Conservation (phyloP, 805 yeast genomes). For the Saccharomyces eubayanus region DNA sequence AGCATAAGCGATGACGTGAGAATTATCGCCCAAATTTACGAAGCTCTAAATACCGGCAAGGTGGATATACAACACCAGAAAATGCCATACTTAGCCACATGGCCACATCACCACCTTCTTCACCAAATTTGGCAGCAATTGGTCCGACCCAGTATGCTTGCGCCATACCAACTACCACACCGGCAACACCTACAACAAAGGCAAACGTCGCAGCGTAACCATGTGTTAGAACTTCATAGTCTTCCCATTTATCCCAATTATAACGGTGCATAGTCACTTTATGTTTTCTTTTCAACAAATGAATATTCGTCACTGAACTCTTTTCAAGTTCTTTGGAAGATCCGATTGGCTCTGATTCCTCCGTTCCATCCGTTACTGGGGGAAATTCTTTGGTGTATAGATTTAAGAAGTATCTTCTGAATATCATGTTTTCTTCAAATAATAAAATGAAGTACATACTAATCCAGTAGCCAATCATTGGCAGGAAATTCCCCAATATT, state of each 20-base stretch:
- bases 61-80: slow-evolving; percentile 56
- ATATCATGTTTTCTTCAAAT: slow-evolving; percentile 63
- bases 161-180: slow-evolving; percentile 81
- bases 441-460: slow-evolving; percentile 68
- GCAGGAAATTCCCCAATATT: slow-evolving; percentile 72
- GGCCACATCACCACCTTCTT: slow-evolving; percentile 70
- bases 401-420: slow-evolving; percentile 44
- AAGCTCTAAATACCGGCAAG: slow-evolving; percentile 56
- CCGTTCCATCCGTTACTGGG: slow-evolving; percentile 3
- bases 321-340: slow-evolving; percentile 9
- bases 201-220: slow-evolving; percentile 66
- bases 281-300: slow-evolving; percentile 14
- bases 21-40: slow-evolving; percentile 41
- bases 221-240: slow-evolving; percentile 47
- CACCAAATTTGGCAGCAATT: slow-evolving; percentile 56
- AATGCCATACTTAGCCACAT: slow-evolving; percentile 73
- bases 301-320: slow-evolving; percentile 10
- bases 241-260: slow-evolving; percentile 72
- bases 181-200: slow-evolving; percentile 64
- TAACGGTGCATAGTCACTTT: slow-evolving; percentile 37
- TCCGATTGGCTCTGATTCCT: not conserved
- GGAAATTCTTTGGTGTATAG: slow-evolving; percentile 40
- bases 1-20: not conserved
- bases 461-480: slow-evolving; percentile 90
- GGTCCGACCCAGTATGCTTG: slow-evolving; percentile 82